Percentiles rank a stretch among this genome's conserved stretches.
phyloP scores from a whole-genome alignment of 805 yeast genomes.

The Lipomyces lipofer region DNA sequence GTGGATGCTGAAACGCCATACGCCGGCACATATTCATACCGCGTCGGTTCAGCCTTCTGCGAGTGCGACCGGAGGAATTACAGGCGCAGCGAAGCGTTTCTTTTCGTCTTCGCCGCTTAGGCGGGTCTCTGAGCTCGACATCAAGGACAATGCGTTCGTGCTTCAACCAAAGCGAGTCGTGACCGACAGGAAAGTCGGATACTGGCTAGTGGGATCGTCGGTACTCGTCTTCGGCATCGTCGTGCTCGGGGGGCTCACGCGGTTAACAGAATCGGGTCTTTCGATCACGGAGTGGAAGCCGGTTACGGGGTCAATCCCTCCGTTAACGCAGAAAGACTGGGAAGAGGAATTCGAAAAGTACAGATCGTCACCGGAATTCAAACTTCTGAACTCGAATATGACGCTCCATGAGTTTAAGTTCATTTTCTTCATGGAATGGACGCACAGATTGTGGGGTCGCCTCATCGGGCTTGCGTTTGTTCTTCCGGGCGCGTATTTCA shows the following conservation, averaged over 20 bases:
- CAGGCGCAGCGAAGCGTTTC: neutral
- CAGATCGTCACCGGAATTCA: constrained; percentile 84
- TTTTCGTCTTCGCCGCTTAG: neutral
- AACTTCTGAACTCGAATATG: constrained; percentile 83
- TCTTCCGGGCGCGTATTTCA: constrained; percentile 81
- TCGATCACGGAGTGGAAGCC: constrained; percentile 99
- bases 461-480: constrained; percentile 81
- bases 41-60: neutral
- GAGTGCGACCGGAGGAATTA: neutral
- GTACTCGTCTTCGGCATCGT: constrained; percentile 92
- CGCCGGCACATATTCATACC: neutral
- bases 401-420: constrained; percentile 90
- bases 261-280: constrained; percentile 93
- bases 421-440: constrained; percentile 97
- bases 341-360: constrained; percentile 78
- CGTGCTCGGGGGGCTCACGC: constrained; percentile 91
- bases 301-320: constrained; percentile 92
- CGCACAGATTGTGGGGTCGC: constrained; percentile 89
- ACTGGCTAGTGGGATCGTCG: constrained; percentile 85
- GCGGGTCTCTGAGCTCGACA: neutral
- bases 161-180: constrained; percentile 3
- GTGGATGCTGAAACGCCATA: neutral
- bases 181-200: constrained; percentile 56
- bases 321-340: constrained; percentile 80
- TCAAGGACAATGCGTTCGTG: neutral